These are phyloP conservation scores for Jackrogersella multiformis DNA, from an alignment of 495 filamentous ascomycete species.

Conservation along the genomic window DNA sequence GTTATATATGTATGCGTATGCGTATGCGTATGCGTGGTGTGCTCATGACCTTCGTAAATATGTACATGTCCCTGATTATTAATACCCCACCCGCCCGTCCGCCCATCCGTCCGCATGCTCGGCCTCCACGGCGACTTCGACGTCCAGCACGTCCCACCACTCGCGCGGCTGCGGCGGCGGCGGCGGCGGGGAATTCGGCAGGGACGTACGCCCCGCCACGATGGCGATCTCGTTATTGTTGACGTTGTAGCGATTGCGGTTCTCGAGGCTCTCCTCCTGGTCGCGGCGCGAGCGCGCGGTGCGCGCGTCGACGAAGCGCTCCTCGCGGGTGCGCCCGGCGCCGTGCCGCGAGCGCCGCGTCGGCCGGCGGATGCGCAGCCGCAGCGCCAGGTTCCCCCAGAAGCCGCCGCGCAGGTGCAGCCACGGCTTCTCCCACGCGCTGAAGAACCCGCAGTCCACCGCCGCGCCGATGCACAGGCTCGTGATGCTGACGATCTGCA, in stretches of 20 bases:
- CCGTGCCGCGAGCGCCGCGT: slow-evolving; percentile 24
- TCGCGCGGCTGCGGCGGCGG: slow-evolving; percentile 31
- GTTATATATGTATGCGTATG: too few relatives aligned
- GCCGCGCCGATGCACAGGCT: slow-evolving; percentile 68
- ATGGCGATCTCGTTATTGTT: too few relatives aligned
- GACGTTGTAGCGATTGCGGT: slow-evolving; percentile 6
- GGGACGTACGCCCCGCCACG: too few relatives aligned
- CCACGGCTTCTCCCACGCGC: slow-evolving; percentile 74
- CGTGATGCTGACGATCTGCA: slow-evolving; percentile 64
- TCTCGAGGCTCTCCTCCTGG: slow-evolving; percentile 52
- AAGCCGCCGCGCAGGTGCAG: slow-evolving; percentile 62
- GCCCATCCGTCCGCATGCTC: background rate
- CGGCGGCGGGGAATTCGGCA: too few relatives aligned
- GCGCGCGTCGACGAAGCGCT: slow-evolving; percentile 56
- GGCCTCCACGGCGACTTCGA: slow-evolving; percentile 20
- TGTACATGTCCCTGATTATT: too few relatives aligned
- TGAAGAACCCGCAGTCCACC: slow-evolving; percentile 73
- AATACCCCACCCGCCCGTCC: background rate
- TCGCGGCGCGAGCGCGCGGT: slow-evolving; percentile 54
- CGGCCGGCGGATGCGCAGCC: slow-evolving; percentile 26
- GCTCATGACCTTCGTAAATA: too few relatives aligned
- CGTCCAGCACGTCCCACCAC: slow-evolving; percentile 52
- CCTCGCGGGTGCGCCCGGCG: slow-evolving; percentile 54
- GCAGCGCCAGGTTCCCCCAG: slow-evolving; percentile 46
- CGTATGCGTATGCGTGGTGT: too few relatives aligned